Percentiles rank a stretch among this genome's conserved stretches.
phyloP scores from a whole-genome alignment of 208 protist genomes.

The Spongospora subterranea region DNA sequence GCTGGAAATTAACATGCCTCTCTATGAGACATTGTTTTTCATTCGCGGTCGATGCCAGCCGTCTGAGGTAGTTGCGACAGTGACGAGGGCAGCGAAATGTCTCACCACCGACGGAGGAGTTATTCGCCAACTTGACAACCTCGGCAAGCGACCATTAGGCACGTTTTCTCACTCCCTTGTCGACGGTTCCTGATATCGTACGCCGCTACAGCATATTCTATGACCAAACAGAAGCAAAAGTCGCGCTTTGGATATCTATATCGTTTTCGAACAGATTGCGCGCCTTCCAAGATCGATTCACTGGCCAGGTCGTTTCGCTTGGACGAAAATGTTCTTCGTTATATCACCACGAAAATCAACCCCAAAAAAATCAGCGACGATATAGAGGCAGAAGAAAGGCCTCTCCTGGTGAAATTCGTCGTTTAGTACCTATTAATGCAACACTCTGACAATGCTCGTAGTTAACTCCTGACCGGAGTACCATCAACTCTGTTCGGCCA shows the following conservation, averaged over 20 bases:
- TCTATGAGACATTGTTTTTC: conserved; percentile 52
- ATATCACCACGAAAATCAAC: background rate
- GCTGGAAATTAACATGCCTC: background rate
- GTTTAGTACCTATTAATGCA: background rate
- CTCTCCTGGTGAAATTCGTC: background rate
- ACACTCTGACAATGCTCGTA: background rate
- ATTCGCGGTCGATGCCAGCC: conserved; percentile 49
- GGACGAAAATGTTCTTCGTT: conserved; percentile 45
- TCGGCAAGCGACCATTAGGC: conserved; percentile 48
- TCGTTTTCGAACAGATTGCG: conserved; percentile 17
- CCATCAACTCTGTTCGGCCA: background rate
- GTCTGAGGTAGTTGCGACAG: background rate
- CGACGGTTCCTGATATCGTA: background rate
- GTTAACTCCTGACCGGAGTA: background rate
- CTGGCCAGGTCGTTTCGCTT: background rate
- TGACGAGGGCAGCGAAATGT: background rate
- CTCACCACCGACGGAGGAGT: background rate
- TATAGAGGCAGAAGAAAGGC: background rate
- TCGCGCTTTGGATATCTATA: conserved; percentile 39
- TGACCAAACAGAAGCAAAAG: conserved; percentile 52
- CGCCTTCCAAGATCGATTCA: background rate
- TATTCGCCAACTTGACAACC: conserved; percentile 20
- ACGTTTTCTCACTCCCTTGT: background rate
- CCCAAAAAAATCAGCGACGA: background rate
- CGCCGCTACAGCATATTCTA: background rate